Evolutionary conservation across 345 rosid genomes (phyloP), one percentile per base, ranked within the genome.

Genomic region (Salix suchowensis): DNA sequence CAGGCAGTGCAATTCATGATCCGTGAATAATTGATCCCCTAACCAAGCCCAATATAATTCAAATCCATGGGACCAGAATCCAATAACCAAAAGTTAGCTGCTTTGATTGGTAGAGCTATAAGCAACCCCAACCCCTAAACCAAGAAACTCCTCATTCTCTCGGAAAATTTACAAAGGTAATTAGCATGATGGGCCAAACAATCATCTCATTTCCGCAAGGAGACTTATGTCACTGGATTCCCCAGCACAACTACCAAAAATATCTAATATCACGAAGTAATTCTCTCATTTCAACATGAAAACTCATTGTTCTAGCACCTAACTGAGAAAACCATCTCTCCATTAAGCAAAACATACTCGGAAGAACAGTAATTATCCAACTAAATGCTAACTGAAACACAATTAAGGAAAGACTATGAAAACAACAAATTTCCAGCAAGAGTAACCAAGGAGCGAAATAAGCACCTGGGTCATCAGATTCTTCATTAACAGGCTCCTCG

Each of bases 381-480:
- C 12, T 34, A 5, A 28, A 69, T 36, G 23, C 46, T 21, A 3
- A 7, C 4, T 21, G 65, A 62, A n/a, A 7, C n/a, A 28, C 44
- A 8, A 16, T 7, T 2, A 19, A 2, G 28, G 15, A 70, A n/a
- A 66, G 28, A 42, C 5, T 10, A 32, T 34, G 36, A 23, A 54
- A 52, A 50, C 48, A 28, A 6, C 60, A 7, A 48, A 64, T 12
- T 32, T 50, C 77, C 12, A 24, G 44, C 28, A 52, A 50, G 4
- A n/a, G n/a, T 48, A 48, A 23, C 18, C 13, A n/a, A 74, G 2
- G 14, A 65, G 34, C 68, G 66, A 66, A 34, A 72, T 61, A 68
- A 73, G 71, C 16, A 89, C 97, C 89, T 52, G 61, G 90, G 74
- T 80, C 82, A 80, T 69, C 83, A 3, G 76, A 88, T 58, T 85